Evolutionary conservation across 1,284 basidiomycete genomes (phyloP), one percentile per base, ranked within the genome.

Genomic region (Ustilago cynodontis): DNA sequence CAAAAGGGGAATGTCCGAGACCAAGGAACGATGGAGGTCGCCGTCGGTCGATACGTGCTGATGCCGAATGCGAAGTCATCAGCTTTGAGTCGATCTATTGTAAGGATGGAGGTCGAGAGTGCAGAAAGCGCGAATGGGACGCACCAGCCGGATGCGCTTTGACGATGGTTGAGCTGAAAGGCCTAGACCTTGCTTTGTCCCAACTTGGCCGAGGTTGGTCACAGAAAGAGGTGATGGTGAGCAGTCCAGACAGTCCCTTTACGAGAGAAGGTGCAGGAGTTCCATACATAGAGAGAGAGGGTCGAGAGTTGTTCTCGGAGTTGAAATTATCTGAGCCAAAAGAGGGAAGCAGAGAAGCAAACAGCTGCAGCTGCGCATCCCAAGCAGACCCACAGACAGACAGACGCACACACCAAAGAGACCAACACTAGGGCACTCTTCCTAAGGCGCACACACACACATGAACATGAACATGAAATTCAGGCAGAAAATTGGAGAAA

Each of bases 271-370:
- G 35, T 13, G 35, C 35, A 37, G 35, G 8, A 37, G 3, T 14
- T 14, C 3, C 14, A 9, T 37, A 33, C 6, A 33, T 33, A 5
- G 31, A 33, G 31, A 33, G 26, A n/a, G 26, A 31, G 18, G 2
- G 49, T 28, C 31, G 29, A 28, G 7, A 33, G 29, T n/a, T 52
- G 50, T 52, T 52, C 50, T 52, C 29, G 50, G 50, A 52, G 50
- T 52, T 52, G 50, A 35, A 52, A 10, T 18, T 18, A 11, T 28
- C 24, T 24, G 7, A 29, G 49, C 22, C 45, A 18, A 29, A 26
- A 29, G 47, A 50, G 47, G 47, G 24, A 22, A 29, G n/a, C 16
- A 29, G 29, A 52, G 50, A 52, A 52, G 50, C 28, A 52, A 39
- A 35, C 31, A 41, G 33, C 53, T 35, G 53, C 53, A 39, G 50